These are phyloP conservation scores for Kodamaea sp. DNA, from an alignment of 1,139 yeast species.

Conservation along the genomic window DNA sequence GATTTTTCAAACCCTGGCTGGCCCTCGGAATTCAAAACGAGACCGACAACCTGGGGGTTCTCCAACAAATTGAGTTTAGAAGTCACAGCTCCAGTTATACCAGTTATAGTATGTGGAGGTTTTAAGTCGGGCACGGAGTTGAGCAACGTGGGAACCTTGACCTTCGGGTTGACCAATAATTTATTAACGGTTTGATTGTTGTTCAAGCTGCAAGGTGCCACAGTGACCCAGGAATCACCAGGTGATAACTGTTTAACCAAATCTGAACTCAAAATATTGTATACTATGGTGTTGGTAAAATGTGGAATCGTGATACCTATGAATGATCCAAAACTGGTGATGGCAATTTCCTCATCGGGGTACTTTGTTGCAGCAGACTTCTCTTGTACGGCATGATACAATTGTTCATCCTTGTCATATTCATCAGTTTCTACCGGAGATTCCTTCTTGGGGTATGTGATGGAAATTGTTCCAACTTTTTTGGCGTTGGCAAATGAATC, in stretches of 20 bases:
- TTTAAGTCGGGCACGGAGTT: slow-evolving; percentile 33
- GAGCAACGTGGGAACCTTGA: slow-evolving; percentile 11
- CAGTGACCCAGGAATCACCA: slow-evolving; percentile 27
- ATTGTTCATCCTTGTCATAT: slow-evolving; percentile 58
- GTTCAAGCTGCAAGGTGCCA: slow-evolving; percentile 40
- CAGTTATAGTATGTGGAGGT: slow-evolving; percentile 61
- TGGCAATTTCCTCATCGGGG: slow-evolving; percentile 26
- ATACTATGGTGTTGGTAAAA: slow-evolving; percentile 30
- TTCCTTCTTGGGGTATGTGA: slow-evolving; percentile 20
- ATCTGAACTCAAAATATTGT: slow-evolving; percentile 30
- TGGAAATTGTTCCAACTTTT: slow-evolving; percentile 22
- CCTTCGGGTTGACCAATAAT: slow-evolving; percentile 24
- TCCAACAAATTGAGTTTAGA: slow-evolving; percentile 25
- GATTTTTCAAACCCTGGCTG: slow-evolving; percentile 55
- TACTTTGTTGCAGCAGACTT: slow-evolving; percentile 25
- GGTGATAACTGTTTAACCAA: slow-evolving; percentile 16
- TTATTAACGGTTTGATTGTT: slow-evolving; percentile 31
- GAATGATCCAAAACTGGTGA: slow-evolving; percentile 15
- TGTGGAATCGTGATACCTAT: slow-evolving; percentile 34
- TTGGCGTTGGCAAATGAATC: slow-evolving; percentile 20
- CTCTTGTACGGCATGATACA: slow-evolving; percentile 39
- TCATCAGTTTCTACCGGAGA: slow-evolving; percentile 26
- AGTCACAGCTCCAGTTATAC: slow-evolving; percentile 46
- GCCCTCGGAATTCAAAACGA: slow-evolving; percentile 56
- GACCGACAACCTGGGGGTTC: slow-evolving; percentile 15